Conservation (phyloP, 768 basidiomycete genomes). For the Mycena olivaceomarginata region DNA sequence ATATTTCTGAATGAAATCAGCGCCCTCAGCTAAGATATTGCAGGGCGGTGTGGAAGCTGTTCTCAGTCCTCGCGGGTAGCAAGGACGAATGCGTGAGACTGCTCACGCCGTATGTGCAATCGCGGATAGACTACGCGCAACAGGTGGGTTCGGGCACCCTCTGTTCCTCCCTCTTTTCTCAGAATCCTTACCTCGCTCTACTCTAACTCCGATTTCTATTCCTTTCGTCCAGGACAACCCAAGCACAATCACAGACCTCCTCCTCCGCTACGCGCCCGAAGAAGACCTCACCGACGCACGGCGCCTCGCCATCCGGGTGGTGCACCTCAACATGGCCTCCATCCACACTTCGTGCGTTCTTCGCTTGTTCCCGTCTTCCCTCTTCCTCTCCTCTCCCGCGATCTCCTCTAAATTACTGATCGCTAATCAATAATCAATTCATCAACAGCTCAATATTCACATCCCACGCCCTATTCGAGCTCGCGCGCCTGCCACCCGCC, state of each 20-base stretch:
- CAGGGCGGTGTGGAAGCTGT: conserved; percentile 34
- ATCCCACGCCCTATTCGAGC: conserved; percentile 45
- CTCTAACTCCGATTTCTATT: neutral
- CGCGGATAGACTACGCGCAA: conserved; percentile 41
- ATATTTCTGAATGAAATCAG: too few species aligned
- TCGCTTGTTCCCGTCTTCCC: conserved; percentile 24
- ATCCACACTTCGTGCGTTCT: neutral
- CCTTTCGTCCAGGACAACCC: conserved; percentile 15
- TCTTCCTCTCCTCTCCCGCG: too few species aligned
- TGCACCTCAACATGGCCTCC: conserved; percentile 44
- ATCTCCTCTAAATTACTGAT: too few species aligned
- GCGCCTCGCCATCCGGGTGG: conserved; percentile 32
- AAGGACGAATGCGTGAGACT: conserved; percentile 29
- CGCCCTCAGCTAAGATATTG: neutral
- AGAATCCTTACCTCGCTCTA: neutral
- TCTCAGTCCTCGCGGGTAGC: conserved; percentile 25
- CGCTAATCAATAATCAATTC: neutral
- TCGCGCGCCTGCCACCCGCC: conserved; percentile 36
- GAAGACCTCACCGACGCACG: conserved; percentile 28
- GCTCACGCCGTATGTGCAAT: conserved; percentile 36
- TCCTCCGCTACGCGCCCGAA: conserved; percentile 39
- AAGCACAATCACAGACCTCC: conserved; percentile 40
- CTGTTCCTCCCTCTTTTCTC: neutral
- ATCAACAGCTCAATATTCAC: conserved; percentile 39
- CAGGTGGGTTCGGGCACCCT: conserved; percentile 4